Conservation (phyloP, 148 eudicot species). For the Rhododendron griersonianum region DNA sequence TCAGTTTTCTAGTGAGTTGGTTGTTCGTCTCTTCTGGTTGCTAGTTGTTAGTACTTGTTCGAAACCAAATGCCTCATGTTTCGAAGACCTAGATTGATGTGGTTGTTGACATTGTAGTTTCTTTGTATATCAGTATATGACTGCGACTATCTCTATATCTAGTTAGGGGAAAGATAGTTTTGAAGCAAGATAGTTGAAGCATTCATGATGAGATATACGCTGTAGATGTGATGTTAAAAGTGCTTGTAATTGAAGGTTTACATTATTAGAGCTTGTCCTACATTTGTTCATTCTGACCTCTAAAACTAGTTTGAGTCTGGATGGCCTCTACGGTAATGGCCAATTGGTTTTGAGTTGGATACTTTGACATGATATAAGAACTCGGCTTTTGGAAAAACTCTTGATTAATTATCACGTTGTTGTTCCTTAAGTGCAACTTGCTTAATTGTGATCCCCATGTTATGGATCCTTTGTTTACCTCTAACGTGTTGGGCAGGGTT, state of each 20-base stretch:
- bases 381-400: neutral
- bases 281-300: neutral
- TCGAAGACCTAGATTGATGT: neutral
- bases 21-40: neutral
- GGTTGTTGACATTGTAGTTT: neutral
- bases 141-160: neutral
- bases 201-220: neutral
- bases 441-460: too few relatives aligned
- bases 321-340: neutral
- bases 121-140: neutral
- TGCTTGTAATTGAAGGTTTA: neutral
- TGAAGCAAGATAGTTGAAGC: neutral
- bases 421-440: neutral
- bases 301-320: neutral
- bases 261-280: neutral
- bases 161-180: neutral
- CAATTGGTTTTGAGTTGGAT: neutral
- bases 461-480: too few relatives aligned
- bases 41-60: neutral
- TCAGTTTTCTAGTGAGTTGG: neutral
- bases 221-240: neutral
- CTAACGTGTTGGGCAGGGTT: too few relatives aligned
- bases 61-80: neutral
- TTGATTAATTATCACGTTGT: neutral
- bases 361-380: neutral